These are phyloP conservation scores for Gonapodya prolifera DNA, from an alignment of 192 early-diverging fungal genomes.

Conservation along the genomic window DNA sequence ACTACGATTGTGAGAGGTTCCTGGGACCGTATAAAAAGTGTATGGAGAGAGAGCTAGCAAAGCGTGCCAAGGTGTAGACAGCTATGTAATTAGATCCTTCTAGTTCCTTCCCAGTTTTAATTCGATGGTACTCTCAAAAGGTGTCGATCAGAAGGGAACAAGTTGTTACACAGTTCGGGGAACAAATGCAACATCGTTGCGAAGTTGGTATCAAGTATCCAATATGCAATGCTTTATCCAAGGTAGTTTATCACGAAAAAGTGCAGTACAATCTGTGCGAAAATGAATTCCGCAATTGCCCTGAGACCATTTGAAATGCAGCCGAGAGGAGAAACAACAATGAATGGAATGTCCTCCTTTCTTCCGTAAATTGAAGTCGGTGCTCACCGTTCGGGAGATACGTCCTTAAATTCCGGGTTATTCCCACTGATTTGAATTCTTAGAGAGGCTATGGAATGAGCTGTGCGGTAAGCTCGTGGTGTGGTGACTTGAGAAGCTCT, in stretches of 20 bases:
- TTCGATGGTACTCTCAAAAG: no score
- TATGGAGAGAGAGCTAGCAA: background rate
- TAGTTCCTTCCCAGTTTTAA: no score
- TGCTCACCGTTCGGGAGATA: constrained; percentile 64
- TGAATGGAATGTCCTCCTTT: background rate
- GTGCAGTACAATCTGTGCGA: constrained; percentile 74
- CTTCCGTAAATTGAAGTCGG: background rate
- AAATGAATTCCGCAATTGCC: constrained; percentile 86
- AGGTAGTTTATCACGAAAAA: constrained; percentile 86
- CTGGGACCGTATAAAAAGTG: background rate
- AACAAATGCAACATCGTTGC: no score
- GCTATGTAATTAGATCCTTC: background rate
- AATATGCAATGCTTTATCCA: constrained; percentile 42
- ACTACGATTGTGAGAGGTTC: background rate
- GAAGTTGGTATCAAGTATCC: no score
- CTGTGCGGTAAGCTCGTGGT: background rate
- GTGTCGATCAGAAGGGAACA: no score
- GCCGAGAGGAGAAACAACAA: background rate
- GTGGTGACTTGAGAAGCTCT: background rate
- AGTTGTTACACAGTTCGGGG: no score
- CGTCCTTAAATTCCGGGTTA: constrained; percentile 58
- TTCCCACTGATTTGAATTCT: constrained; percentile 83
- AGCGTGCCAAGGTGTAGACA: background rate
- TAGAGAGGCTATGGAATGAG: constrained; percentile 21
- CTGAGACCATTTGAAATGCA: constrained; percentile 20